These are phyloP conservation scores for Fusarium torreyae DNA, from an alignment of 2,329 filamentous ascomycete genomes.

Conservation along the genomic window DNA sequence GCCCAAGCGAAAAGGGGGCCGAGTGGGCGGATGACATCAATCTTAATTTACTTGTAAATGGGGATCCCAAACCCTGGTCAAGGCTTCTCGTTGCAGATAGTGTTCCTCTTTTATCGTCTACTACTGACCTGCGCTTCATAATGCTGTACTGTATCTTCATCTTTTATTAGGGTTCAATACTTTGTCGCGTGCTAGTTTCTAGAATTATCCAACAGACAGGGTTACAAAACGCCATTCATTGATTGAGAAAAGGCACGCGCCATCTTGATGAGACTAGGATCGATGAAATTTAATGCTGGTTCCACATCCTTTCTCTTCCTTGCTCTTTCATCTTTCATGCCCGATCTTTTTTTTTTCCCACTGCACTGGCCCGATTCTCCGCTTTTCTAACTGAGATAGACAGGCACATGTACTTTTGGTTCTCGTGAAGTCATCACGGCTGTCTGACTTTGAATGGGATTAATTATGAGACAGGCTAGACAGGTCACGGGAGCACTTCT, in stretches of 20 bases:
- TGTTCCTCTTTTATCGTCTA: slow-evolving; percentile 1
- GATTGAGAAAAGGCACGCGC: slow-evolving; percentile 1
- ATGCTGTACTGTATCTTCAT: not conserved
- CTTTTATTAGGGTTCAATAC: too few relatives aligned
- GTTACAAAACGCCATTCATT: not conserved
- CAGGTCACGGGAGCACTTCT: slow-evolving; percentile 6
- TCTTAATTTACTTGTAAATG: slow-evolving; percentile 46
- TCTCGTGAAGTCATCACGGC: slow-evolving; percentile 25
- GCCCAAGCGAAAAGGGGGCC: slow-evolving; percentile 41
- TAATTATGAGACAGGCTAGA: slow-evolving; percentile 5
- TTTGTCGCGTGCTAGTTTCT: slow-evolving; percentile 8
- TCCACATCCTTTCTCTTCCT: slow-evolving; percentile 1
- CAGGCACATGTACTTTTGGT: not conserved
- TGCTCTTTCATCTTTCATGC: slow-evolving; percentile 6
- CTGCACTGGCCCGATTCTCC: slow-evolving; percentile 16
- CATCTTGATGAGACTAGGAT: slow-evolving; percentile 6
- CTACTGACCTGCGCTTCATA: not conserved
- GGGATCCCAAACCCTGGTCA: slow-evolving; percentile 18
- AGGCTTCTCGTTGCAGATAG: not conserved
- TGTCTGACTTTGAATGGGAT: not conserved
- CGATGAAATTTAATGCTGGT: slow-evolving; percentile 17
- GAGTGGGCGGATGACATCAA: slow-evolving; percentile 50
- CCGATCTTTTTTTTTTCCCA: slow-evolving; percentile 5
- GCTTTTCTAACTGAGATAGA: slow-evolving; percentile 11
- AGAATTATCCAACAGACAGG: slow-evolving; percentile 6